These are phyloP conservation scores for Aethionema arabicum DNA, from an alignment of 345 rosid species.

Conservation along the genomic window DNA sequence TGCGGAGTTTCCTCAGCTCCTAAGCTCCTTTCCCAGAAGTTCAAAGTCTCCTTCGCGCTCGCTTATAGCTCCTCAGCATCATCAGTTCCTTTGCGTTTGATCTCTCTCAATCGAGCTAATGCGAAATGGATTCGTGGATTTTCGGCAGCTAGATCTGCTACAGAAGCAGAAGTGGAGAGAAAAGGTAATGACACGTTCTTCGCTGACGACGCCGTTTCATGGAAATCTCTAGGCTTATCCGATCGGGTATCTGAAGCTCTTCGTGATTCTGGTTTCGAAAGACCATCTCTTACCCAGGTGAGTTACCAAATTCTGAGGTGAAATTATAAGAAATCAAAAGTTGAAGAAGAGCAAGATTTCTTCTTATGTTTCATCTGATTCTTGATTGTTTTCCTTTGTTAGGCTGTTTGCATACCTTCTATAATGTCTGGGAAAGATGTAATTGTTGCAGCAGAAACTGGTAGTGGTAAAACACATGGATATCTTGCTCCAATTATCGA, in stretches of 20 bases:
- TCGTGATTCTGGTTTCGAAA: conserved; percentile 52
- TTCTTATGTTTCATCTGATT: conserved; percentile 6
- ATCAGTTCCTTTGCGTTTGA: conserved; percentile 33
- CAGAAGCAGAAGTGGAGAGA: conserved; percentile 35
- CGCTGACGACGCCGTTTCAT: conserved; percentile 64
- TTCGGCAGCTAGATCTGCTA: conserved; percentile 26
- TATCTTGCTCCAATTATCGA: conserved; percentile 76
- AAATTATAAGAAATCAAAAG: not conserved
- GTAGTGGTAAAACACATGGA: conserved; percentile 91
- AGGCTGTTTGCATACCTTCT: conserved; percentile 73
- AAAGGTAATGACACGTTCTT: conserved; percentile 53
- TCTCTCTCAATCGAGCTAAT: conserved; percentile 37
- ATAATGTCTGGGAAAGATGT: conserved; percentile 85
- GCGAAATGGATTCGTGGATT: conserved; percentile 38
- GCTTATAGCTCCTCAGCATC: conserved; percentile 30
- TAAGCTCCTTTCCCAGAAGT: conserved; percentile 41
- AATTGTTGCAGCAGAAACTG: conserved; percentile 91
- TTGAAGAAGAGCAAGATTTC: not conserved
- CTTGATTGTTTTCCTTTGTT: conserved; percentile 7
- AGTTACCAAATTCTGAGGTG: not conserved
- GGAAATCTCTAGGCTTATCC: conserved; percentile 82
- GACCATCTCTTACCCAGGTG: conserved; percentile 94
- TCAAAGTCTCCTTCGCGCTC: conserved; percentile 39
- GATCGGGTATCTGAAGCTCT: conserved; percentile 62
- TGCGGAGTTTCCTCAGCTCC: conserved; percentile 41